These are phyloP conservation scores for Candida manassasensis DNA, from an alignment of 805 yeast species.

Conservation along the genomic window DNA sequence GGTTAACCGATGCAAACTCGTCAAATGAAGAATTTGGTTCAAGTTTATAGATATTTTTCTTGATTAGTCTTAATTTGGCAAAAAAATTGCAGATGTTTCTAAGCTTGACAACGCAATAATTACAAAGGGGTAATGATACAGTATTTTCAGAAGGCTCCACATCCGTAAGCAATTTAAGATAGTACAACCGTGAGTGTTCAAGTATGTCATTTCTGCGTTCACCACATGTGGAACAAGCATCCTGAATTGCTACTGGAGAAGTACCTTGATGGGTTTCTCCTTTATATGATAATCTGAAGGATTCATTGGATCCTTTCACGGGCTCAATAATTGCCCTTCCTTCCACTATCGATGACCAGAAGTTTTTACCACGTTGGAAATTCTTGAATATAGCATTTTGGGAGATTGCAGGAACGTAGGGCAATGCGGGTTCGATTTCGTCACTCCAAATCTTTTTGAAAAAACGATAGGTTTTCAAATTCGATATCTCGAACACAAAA, in stretches of 20 bases:
- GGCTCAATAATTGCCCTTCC: constrained; percentile 85
- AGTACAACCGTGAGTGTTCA: constrained; percentile 75
- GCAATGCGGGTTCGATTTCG: constrained; percentile 58
- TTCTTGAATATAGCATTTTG: constrained; percentile 44
- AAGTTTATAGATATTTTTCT: constrained; percentile 52
- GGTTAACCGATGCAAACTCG: constrained; percentile 14
- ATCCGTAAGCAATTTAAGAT: constrained; percentile 46
- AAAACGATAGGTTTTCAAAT: constrained; percentile 50
- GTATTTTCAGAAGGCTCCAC: constrained; percentile 23
- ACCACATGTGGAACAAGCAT: constrained; percentile 81
- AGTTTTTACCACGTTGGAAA: constrained; percentile 42
- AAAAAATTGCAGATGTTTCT: constrained; percentile 81
- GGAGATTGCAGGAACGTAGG: constrained; percentile 40
- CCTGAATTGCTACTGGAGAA: constrained; percentile 65
- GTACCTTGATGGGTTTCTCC: constrained; percentile 8
- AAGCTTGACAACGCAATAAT: constrained; percentile 72
- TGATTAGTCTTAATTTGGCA: constrained; percentile 65
- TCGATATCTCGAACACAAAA: constrained; percentile 32
- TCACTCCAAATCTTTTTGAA: constrained; percentile 63
- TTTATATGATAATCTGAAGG: constrained; percentile 45
- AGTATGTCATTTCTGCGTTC: constrained; percentile 66
- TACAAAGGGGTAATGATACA: constrained; percentile 66
- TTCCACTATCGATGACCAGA: constrained; percentile 67
- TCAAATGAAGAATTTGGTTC: constrained; percentile 28
- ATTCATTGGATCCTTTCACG: constrained; percentile 74